Conservation (phyloP, 441 rosid genomes). For the Aquilaria agallochum region DNA sequence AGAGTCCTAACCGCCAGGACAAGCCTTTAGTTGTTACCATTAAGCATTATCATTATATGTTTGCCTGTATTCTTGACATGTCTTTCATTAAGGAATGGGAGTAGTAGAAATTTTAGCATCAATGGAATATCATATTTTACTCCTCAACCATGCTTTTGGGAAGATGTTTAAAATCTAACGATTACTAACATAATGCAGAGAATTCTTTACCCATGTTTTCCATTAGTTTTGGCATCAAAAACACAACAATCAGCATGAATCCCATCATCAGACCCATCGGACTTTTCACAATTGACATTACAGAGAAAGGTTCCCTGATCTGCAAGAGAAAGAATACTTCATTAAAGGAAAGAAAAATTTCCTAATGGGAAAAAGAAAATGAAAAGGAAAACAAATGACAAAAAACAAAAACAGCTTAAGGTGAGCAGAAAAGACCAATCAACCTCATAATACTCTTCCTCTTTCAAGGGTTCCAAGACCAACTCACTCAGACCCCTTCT, state of each 20-base stretch:
- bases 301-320: conserved; percentile 89
- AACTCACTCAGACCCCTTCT: conserved; percentile 84
- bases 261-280: conserved; percentile 99
- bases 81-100: too few species aligned
- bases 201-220: conserved; percentile 81
- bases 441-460: conserved; percentile 93
- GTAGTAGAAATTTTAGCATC: too few species aligned
- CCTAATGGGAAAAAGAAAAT: conserved; percentile 13
- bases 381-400: conserved; percentile 6
- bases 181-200: too few species aligned
- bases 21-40: too few species aligned
- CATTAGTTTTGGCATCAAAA: conserved; percentile 92
- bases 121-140: conserved; percentile 3
- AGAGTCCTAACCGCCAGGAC: too few species aligned
- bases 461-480: conserved; percentile 78
- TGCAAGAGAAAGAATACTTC: conserved; percentile 25
- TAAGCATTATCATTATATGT: too few species aligned
- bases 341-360: not conserved
- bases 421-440: conserved; percentile 3
- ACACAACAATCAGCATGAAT: conserved; percentile 88
- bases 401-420: too few species aligned
- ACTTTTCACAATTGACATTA: conserved; percentile 84
- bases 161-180: not conserved
- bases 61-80: too few species aligned
- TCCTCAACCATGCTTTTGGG: not conserved